phyloP scores from a whole-genome alignment of 768 basidiomycete genomes.

The Suillus subaureus region DNA sequence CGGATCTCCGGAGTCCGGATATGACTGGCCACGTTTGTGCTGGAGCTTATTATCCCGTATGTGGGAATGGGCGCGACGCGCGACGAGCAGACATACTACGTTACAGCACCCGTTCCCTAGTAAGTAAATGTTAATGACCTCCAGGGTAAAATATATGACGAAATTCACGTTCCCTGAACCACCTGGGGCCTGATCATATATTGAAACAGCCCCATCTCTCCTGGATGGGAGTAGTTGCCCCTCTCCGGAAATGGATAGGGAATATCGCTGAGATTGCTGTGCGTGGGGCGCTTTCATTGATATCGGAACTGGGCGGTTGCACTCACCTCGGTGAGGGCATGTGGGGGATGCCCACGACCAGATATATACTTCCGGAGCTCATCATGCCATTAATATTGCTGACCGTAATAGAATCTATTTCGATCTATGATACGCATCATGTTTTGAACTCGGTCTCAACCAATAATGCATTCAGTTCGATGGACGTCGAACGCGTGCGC shows the following conservation, averaged over 20 bases:
- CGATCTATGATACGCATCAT: neutral
- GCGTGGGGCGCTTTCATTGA: neutral
- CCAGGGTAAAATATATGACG: neutral
- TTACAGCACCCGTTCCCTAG: neutral
- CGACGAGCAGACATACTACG: neutral
- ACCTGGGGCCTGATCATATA: slow-evolving; percentile 2
- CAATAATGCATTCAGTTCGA: neutral
- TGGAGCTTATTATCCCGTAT: neutral
- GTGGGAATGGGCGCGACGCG: neutral
- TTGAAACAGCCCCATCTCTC: neutral
- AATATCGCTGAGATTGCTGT: neutral
- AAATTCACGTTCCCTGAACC: neutral
- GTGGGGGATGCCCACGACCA: neutral
- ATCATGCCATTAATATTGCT: neutral
- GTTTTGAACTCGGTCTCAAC: neutral
- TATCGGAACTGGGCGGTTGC: neutral
- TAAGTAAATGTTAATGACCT: neutral
- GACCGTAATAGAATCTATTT: neutral
- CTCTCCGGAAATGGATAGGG: slow-evolving; percentile 1
- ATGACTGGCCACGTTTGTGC: neutral
- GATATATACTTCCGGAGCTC: neutral
- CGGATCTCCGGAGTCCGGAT: neutral
- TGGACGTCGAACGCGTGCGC: neutral
- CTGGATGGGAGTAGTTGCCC: neutral
- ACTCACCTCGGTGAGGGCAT: neutral